Evolutionary conservation across 148 eudicot species (phyloP), one percentile per base, ranked within the genome.

Genomic region (Rhododendron ovatum): DNA sequence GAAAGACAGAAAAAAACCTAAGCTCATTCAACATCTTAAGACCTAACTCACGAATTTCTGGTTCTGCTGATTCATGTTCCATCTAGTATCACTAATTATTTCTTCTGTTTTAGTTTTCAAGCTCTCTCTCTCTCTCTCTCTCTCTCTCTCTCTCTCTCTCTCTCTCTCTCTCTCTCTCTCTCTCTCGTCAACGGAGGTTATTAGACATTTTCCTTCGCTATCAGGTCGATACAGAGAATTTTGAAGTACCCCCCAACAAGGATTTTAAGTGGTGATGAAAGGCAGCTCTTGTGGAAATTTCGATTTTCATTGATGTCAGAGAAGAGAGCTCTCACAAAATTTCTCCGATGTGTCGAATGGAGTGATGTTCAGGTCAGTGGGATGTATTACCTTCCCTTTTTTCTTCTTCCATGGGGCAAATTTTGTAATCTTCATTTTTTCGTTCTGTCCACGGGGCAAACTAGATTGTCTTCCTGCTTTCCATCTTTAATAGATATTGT

Each of bases 281-380:
- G 93, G 87, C 99, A 97, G 89, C 93, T 97, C 35, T 86, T 97
- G 82, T 97, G 98, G 99, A 97, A 97, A 90, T 97, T 97, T 85
- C 96, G 99, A n/a, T 97, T 95, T 88, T 97, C 98, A 80, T 88
- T 94, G 88, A 96, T 96, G 99, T 89, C 95, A 47, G 98, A 96
- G 91, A 96, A 93, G 89, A 95, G 94, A 87, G 99, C 98, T 86
- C 94, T 96, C 67, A 95, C 99, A 84, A 95, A 94, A 90, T 97
- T 95, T 87, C 96, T 97, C 18, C 95, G 98, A 9, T 95, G 99
- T 91, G 99, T 97, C 81, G 99, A 97, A 90, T 97, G 99, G 99
- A 97, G 99, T 92, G 99, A 97, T 92, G 89, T 97, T 81, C 99
- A 95, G 98, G 99, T 94, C 47, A 57, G 53, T 50, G 65, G 82